Percentiles rank a stretch among this genome's conserved stretches.
Evolutionary conservation across 441 rosid genomes (phyloP).

Genomic region (Erysimum cheiri): DNA sequence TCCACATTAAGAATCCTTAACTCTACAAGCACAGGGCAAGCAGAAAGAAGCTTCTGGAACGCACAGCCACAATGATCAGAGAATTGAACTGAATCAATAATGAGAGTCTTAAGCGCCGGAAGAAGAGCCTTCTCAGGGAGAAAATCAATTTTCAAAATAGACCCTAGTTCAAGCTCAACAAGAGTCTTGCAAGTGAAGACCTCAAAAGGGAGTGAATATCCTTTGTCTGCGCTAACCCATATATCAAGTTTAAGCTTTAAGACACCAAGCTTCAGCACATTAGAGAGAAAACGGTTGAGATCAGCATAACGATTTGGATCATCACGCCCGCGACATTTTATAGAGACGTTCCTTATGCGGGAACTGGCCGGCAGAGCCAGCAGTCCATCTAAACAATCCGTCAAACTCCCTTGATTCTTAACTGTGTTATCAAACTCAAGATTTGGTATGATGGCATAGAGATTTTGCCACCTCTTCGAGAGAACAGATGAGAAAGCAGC

Average conservation of each 20-base stretch:
- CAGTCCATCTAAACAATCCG: not conserved
- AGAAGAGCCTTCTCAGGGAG: conserved; percentile 9
- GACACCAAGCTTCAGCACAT: conserved; percentile 29
- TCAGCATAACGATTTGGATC: not conserved
- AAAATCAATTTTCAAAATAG: not conserved
- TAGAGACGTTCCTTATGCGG: not conserved
- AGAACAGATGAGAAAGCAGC: conserved; percentile 2
- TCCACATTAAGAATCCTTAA: not conserved
- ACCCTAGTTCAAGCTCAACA: conserved; percentile 24
- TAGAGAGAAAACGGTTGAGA: not conserved
- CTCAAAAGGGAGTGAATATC: not conserved
- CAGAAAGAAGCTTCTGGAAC: conserved; percentile 8
- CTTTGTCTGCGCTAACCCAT: not conserved
- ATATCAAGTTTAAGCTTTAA: conserved; percentile 18
- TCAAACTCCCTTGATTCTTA: conserved; percentile 4
- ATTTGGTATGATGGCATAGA: conserved; percentile 3
- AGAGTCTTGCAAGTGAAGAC: conserved; percentile 21
- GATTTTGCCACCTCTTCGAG: conserved; percentile 11
- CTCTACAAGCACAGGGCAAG: conserved; percentile 25
- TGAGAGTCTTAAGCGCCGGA: conserved; percentile 22
- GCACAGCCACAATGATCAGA: not conserved
- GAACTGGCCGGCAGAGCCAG: not conserved
- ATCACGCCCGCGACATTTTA: not conserved
- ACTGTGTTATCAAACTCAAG: not conserved
- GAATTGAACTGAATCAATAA: not conserved